A percentile compares a stretch with the other conserved stretches of the same genome.
These are phyloP conservation scores for Naganishia vishniacii DNA, from an alignment of 768 basidiomycete species.

Conservation along the genomic window DNA sequence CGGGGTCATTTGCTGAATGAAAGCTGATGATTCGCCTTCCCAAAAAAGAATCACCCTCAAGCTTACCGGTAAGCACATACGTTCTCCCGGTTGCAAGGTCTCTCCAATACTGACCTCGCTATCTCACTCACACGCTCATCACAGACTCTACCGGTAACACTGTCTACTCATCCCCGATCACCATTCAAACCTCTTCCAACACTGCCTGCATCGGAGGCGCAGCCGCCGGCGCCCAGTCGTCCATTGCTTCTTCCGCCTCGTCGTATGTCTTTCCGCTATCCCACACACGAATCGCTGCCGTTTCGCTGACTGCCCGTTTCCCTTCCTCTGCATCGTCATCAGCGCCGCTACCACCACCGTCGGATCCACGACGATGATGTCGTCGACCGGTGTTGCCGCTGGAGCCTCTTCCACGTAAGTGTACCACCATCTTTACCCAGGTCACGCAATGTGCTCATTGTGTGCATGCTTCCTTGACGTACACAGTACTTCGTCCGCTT, in stretches of 20 bases:
- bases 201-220: slow-evolving; percentile 36
- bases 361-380: slow-evolving; percentile 14
- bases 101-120: not conserved
- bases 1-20: too few relatives aligned
- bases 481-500: not conserved
- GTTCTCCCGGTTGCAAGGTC: not conserved
- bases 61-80: slow-evolving; percentile 4
- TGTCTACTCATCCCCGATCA: slow-evolving; percentile 40
- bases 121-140: too few relatives aligned
- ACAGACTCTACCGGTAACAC: slow-evolving; percentile 58
- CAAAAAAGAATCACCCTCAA: slow-evolving; percentile 16
- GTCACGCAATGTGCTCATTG: not conserved
- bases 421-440: not conserved
- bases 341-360: slow-evolving; percentile 7
- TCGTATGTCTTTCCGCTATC: slow-evolving; percentile 26
- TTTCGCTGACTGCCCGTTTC: not conserved
- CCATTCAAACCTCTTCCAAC: slow-evolving; percentile 39
- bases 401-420: slow-evolving; percentile 14
- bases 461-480: not conserved
- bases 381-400: slow-evolving; percentile 14
- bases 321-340: slow-evolving; percentile 11
- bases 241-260: slow-evolving; percentile 17
- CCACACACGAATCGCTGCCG: slow-evolving; percentile 1
- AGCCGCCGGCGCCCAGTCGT: slow-evolving; percentile 32
- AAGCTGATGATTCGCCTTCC: too few relatives aligned